Base-by-base conservation (phyloP, 352 stramenopile species). In the Globisporangium apiculatum region DNA sequence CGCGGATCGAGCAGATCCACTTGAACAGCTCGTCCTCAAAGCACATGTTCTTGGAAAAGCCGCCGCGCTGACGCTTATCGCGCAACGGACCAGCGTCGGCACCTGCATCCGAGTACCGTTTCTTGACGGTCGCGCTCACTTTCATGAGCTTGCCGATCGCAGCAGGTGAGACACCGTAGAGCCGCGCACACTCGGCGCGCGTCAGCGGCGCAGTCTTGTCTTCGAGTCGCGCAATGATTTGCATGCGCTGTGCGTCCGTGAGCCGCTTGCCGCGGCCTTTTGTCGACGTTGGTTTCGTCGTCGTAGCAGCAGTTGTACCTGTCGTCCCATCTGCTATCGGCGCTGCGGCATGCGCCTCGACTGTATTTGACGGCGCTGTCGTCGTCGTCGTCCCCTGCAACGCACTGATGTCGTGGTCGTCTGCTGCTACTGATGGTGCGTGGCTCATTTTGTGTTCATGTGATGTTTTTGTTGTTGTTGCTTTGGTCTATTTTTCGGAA, bases 71-170 rank as follows among this genome's bases (percentile, higher is more conserved):
- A 35, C 79, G 69, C 54, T 80, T 75, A 61, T 79, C 75, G 7
- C 74, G 72, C 42, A 65, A 48, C 11, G 60, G 57, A 10, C 65
- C 57, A 8, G 61, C 61, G 12, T 75, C 65, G 1, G 53, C 60
- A n/a, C 69, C 72, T 37, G 71, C 77, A 37, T 79, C 72, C 50
- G 75, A 73, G 54, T 87, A 87, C 49, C 80, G 77, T 59, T 86
- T 84, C 52, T 87, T 87, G 59, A 91, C 77, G 15, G 67, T 72
- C 55, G 80, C 62, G 31, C 77, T 78, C 46, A 80, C 74, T 57
- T 91, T 87, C 74, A 86, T 86, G 67, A 91, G 76, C 62, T 89
- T 88, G 54, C 78, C 86, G 70, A 89, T 91, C 43, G 80, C 80
- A 35, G 80, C 79, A 57, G 75, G 79, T 24, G 71, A 84, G 47